These are phyloP conservation scores for Aphanomyces euteiches DNA, from an alignment of 352 stramenopile genomes.

Conservation along the genomic window DNA sequence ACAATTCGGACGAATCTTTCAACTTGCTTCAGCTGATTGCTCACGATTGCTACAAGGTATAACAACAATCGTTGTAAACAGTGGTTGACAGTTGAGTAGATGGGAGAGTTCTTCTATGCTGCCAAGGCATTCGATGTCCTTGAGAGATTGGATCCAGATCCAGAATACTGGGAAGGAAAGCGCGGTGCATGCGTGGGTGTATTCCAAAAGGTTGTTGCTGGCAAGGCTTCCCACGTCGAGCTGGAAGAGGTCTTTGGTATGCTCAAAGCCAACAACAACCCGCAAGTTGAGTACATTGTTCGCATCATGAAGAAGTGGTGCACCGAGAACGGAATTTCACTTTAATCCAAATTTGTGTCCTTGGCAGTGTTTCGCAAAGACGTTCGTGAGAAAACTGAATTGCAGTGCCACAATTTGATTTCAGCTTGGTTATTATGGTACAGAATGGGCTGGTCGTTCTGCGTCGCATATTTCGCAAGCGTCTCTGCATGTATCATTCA, in stretches of 20 bases:
- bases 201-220: constrained; percentile 92
- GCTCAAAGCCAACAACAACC: constrained; percentile 92
- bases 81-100: constrained; percentile 38
- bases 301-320: constrained; percentile 96
- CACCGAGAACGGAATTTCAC: constrained; percentile 82
- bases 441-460: not conserved
- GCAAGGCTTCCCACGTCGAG: constrained; percentile 84
- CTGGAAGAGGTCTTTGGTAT: constrained; percentile 90
- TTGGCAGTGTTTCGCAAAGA: not conserved
- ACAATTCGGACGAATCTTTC: constrained; percentile 94
- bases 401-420: not conserved
- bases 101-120: constrained; percentile 94
- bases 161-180: constrained; percentile 96
- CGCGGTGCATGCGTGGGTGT: constrained; percentile 93
- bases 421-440: not conserved
- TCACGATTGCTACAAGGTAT: constrained; percentile 93
- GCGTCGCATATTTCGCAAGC: constrained; percentile 70
- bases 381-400: too few species aligned
- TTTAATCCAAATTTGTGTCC: constrained; percentile 38
- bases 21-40: constrained; percentile 95
- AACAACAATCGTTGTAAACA: not conserved
- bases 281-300: constrained; percentile 95
- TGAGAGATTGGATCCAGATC: constrained; percentile 90
- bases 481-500: constrained; percentile 58
- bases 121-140: constrained; percentile 94